Percentiles rank a stretch among this genome's conserved stretches.
These are phyloP conservation scores for Moricandia moricandioides DNA, from an alignment of 345 rosid genomes.

Conservation along the genomic window DNA sequence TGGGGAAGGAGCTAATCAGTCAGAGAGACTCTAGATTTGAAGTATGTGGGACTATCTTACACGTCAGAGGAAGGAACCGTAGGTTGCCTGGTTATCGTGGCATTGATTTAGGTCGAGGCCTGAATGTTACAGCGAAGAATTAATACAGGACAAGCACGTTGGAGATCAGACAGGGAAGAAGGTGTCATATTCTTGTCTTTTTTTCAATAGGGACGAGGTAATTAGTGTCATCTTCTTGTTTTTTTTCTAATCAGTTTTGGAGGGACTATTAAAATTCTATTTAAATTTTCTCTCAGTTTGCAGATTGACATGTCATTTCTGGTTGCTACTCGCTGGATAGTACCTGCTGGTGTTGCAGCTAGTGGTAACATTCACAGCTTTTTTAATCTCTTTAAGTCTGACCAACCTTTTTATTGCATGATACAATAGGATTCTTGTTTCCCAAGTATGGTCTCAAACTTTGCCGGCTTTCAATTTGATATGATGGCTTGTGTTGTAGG, in stretches of 20 bases:
- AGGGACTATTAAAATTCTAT: background rate
- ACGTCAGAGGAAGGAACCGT: constrained; percentile 68
- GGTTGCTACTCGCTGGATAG: constrained; percentile 71
- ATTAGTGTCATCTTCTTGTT: background rate
- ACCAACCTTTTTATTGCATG: background rate
- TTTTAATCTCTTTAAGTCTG: background rate
- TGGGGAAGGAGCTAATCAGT: constrained; percentile 75
- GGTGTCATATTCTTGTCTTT: no score
- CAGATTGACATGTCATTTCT: constrained; percentile 79
- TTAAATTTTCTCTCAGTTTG: background rate
- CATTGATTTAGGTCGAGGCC: constrained; percentile 57
- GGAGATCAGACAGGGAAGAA: constrained; percentile 39
- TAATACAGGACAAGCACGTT: constrained; percentile 37
- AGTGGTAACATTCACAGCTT: constrained; percentile 49
- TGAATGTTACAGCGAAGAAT: constrained; percentile 51
- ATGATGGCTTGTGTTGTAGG: constrained; percentile 45
- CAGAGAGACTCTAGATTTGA: constrained; percentile 80
- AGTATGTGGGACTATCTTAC: constrained; percentile 83
- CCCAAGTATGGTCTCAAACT: background rate
- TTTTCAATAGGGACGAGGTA: constrained; percentile 77
- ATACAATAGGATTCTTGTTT: constrained; percentile 1
- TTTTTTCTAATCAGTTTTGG: background rate
- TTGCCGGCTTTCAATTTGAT: background rate
- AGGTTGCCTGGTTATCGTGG: constrained; percentile 65
- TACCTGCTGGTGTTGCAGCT: constrained; percentile 63